These are phyloP conservation scores for Alternaria arborescens DNA, from an alignment of 2,329 filamentous ascomycete genomes.

Conservation along the genomic window DNA sequence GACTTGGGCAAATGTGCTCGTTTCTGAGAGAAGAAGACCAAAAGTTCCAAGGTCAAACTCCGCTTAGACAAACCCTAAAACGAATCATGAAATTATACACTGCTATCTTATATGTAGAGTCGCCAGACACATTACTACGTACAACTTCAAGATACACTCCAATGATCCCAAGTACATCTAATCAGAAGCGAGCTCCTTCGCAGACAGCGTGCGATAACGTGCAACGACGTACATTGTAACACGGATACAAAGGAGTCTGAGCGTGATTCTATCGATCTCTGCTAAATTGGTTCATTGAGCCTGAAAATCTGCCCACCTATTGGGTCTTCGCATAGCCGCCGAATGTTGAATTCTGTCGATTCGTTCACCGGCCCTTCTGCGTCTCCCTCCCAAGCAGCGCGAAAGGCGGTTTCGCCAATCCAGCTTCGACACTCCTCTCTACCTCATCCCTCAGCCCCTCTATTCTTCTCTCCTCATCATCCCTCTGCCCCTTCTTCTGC, in stretches of 20 bases:
- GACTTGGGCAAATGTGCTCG: background rate
- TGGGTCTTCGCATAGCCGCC: background rate
- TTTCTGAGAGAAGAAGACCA: background rate
- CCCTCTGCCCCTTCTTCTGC: conserved; percentile 35
- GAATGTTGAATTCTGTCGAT: background rate
- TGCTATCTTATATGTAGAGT: background rate
- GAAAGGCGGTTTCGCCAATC: conserved; percentile 51
- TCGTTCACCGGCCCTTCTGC: conserved; percentile 31
- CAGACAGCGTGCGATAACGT: background rate
- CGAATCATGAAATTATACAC: background rate
- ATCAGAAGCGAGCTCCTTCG: background rate
- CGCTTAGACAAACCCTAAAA: background rate
- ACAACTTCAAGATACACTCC: background rate
- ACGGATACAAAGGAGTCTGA: background rate
- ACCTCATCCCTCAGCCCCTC: conserved; percentile 45
- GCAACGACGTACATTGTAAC: background rate
- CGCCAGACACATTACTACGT: background rate
- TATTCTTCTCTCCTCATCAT: conserved; percentile 30
- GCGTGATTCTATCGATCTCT: background rate
- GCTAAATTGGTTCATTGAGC: background rate
- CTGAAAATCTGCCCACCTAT: background rate
- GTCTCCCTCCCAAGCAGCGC: conserved; percentile 50
- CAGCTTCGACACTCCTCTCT: conserved; percentile 53
- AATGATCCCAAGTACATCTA: background rate
- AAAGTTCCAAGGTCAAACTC: background rate